Conservation (phyloP, 2,329 filamentous ascomycete genomes). For the Phialophora macrospora region DNA sequence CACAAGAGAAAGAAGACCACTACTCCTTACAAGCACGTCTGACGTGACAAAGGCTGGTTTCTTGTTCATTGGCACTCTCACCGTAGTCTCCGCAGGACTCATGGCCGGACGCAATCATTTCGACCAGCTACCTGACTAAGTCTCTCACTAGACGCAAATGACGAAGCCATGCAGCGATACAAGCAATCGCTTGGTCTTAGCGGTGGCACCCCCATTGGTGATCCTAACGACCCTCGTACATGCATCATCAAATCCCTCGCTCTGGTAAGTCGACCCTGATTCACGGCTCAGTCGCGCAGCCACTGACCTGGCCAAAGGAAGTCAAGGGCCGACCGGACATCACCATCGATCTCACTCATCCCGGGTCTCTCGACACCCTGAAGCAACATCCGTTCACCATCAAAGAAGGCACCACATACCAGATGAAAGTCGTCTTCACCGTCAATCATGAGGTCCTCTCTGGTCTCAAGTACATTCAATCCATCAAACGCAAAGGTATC, state of each 20-base stretch:
- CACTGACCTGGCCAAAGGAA: slow-evolving; percentile 53
- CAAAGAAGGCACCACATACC: slow-evolving; percentile 92
- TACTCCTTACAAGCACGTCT: neutral
- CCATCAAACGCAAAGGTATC: slow-evolving; percentile 87
- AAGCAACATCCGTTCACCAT: slow-evolving; percentile 95
- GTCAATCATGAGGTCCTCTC: slow-evolving; percentile 96
- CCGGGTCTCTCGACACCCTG: slow-evolving; percentile 74
- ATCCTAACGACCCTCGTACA: slow-evolving; percentile 81
- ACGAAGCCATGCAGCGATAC: slow-evolving; percentile 96
- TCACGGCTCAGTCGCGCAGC: neutral
- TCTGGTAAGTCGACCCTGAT: slow-evolving; percentile 53
- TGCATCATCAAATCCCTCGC: slow-evolving; percentile 92
- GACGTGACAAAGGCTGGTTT: neutral
- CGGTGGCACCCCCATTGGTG: slow-evolving; percentile 70
- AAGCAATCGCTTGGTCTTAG: slow-evolving; percentile 92
- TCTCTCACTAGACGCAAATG: slow-evolving; percentile 63
- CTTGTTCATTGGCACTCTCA: neutral
- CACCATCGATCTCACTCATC: slow-evolving; percentile 79
- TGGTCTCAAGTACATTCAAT: slow-evolving; percentile 93
- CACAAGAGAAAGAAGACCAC: neutral
- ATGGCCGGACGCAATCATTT: neutral
- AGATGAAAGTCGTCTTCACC: slow-evolving; percentile 92
- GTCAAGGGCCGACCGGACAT: slow-evolving; percentile 81
- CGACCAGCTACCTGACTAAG: slow-evolving; percentile 8
- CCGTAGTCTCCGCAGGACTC: neutral